Conservation (phyloP, 805 yeast genomes). For the Blastobotrys muscicola region DNA sequence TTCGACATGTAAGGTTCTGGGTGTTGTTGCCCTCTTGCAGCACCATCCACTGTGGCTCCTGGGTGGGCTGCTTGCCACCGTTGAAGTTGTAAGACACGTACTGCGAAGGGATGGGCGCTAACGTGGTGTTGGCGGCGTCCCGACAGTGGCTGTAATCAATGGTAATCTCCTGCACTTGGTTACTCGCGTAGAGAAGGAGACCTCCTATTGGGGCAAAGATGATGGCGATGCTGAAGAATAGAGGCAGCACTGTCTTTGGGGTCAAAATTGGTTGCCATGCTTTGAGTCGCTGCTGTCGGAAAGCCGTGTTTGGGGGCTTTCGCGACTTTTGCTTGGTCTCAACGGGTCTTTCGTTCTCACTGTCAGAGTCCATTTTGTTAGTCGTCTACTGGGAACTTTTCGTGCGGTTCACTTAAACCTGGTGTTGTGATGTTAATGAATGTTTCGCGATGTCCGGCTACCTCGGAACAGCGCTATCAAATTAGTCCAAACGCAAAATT, state of each 20-base stretch:
- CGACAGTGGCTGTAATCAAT: conserved; percentile 72
- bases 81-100: conserved; percentile 56
- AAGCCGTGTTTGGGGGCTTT: conserved; percentile 37
- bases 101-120: conserved; percentile 46
- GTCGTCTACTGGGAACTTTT: not conserved
- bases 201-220: conserved; percentile 89
- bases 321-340: conserved; percentile 30
- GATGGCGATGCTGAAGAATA: conserved; percentile 61
- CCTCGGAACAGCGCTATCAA: not conserved
- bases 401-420: not conserved
- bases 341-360: conserved; percentile 19
- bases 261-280: conserved; percentile 85
- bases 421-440: not conserved
- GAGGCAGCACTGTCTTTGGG: conserved; percentile 83
- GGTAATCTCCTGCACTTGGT: conserved; percentile 62
- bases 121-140: conserved; percentile 37
- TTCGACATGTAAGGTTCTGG: conserved; percentile 39
- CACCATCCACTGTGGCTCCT: conserved; percentile 58
- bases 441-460: not conserved
- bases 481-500: no score
- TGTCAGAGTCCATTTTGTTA: conserved; percentile 23
- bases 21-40: conserved; percentile 28
- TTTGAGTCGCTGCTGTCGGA: conserved; percentile 48
- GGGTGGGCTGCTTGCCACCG: conserved; percentile 26
- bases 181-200: conserved; percentile 69